These are phyloP conservation scores for Pyrenochaeta sp. DNA, from an alignment of 2,329 filamentous ascomycete species.

Conservation along the genomic window DNA sequence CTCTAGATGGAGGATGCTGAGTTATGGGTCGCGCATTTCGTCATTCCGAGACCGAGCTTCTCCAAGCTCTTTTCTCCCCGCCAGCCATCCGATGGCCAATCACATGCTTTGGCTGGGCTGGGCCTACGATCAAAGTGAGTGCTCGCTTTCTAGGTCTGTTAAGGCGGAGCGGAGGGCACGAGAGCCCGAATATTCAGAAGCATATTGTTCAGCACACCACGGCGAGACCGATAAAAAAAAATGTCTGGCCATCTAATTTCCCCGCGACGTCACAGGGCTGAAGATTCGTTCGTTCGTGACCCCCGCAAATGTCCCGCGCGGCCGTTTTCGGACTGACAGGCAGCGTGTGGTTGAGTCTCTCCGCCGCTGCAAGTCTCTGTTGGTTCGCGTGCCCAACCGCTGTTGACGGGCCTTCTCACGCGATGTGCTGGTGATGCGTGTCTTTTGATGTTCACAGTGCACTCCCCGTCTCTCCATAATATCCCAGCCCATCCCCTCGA, in stretches of 20 bases:
- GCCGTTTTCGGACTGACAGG: constrained; percentile 17
- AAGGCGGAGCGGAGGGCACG: too few species aligned
- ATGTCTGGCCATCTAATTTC: neutral
- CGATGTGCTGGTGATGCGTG: constrained; percentile 27
- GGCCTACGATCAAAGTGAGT: too few species aligned
- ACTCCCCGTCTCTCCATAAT: constrained; percentile 2
- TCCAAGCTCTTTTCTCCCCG: too few species aligned
- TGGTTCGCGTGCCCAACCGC: constrained; percentile 20
- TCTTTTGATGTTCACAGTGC: constrained; percentile 9
- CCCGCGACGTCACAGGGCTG: neutral
- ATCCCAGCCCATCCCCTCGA: constrained; percentile 1
- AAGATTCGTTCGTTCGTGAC: neutral
- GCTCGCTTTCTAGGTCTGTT: too few species aligned
- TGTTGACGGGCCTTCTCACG: constrained; percentile 22
- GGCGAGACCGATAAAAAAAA: neutral
- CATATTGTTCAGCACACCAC: too few species aligned
- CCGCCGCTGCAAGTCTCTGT: constrained; percentile 26
- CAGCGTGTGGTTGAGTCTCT: constrained; percentile 9
- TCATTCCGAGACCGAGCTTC: constrained; percentile 32
- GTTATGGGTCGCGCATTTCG: constrained; percentile 32
- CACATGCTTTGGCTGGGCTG: too few species aligned
- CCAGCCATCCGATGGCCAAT: too few species aligned
- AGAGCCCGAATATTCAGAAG: too few species aligned
- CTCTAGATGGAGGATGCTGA: constrained; percentile 17
- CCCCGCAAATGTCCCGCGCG: constrained; percentile 18